Conservation (phyloP, 106 monocot species). For the Dendrobium huoshanense region DNA sequence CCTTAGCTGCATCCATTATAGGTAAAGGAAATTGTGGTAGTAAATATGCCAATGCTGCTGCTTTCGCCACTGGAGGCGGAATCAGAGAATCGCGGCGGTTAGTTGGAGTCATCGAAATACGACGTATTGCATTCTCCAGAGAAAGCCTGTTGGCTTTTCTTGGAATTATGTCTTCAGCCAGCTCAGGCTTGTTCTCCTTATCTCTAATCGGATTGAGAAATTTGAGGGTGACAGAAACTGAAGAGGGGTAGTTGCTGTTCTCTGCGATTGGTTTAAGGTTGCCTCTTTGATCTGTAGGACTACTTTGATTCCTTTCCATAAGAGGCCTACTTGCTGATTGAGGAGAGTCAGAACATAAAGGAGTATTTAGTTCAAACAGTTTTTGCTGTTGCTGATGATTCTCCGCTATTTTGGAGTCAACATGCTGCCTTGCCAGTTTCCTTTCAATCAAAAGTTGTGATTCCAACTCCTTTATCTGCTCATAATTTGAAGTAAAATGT, state of each 20-base stretch:
- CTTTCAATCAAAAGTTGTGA: constrained; percentile 77
- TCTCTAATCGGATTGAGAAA: constrained; percentile 24
- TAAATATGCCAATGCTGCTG: neutral
- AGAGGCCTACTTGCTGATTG: constrained; percentile 1
- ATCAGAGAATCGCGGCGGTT: constrained; percentile 45
- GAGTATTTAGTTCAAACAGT: constrained; percentile 4
- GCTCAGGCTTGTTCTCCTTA: constrained; percentile 63
- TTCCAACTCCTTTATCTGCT: constrained; percentile 75
- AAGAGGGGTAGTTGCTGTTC: neutral
- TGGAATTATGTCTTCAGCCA: constrained; percentile 14
- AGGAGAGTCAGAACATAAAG: neutral
- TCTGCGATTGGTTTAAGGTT: neutral
- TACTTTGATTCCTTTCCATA: constrained; percentile 19
- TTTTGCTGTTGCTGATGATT: constrained; percentile 41
- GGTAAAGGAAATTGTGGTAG: constrained; percentile 8
- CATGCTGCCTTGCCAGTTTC: constrained; percentile 76
- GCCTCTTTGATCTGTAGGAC: constrained; percentile 26
- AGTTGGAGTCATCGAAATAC: constrained; percentile 15
- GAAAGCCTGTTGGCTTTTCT: constrained; percentile 30
- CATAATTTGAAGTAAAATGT: neutral
- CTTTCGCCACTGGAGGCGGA: constrained; percentile 29
- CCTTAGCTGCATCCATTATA: neutral
- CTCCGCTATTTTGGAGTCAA: constrained; percentile 72
- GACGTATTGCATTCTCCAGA: constrained; percentile 15
- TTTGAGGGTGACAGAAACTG: constrained; percentile 13